A percentile compares a stretch with the other conserved stretches of the same genome.
Evolutionary conservation across 1,284 basidiomycete genomes (phyloP).

Genomic region (Phellopilus nigrolimitatus): DNA sequence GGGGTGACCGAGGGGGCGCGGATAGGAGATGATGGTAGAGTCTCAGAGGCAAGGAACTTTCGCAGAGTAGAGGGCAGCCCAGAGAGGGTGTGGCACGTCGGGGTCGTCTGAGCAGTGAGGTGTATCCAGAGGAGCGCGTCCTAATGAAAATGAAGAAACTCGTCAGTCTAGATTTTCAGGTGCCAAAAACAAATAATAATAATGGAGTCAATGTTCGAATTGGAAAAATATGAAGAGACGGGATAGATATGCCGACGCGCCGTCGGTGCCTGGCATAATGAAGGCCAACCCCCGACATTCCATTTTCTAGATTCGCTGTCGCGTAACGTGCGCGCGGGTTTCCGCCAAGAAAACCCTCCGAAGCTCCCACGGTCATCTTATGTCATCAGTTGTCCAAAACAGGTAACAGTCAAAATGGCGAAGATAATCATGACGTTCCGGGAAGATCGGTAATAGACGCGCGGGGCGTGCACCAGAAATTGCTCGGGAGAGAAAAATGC

Average conservation of each 20-base stretch:
- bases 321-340: too few species aligned
- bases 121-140: constrained; percentile 8
- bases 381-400: too few species aligned
- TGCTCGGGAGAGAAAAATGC: neutral
- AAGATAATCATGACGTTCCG: too few species aligned
- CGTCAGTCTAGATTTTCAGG: neutral
- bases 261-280: too few species aligned
- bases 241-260: too few species aligned
- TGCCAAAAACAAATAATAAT: neutral
- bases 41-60: constrained; percentile 9
- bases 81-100: constrained; percentile 17
- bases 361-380: too few species aligned
- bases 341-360: too few species aligned
- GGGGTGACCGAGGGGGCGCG: neutral
- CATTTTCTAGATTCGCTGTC: too few species aligned
- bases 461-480: too few species aligned
- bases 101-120: constrained; percentile 17
- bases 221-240: neutral
- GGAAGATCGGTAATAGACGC: neutral
- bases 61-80: constrained; percentile 16
- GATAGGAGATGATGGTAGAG: neutral
- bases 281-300: too few species aligned
- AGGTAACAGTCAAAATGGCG: too few species aligned
- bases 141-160: constrained; percentile 7
- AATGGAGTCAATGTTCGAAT: neutral